Base-by-base conservation (phyloP, 2,329 filamentous ascomycete genomes). In the Trichoderma sp. region DNA sequence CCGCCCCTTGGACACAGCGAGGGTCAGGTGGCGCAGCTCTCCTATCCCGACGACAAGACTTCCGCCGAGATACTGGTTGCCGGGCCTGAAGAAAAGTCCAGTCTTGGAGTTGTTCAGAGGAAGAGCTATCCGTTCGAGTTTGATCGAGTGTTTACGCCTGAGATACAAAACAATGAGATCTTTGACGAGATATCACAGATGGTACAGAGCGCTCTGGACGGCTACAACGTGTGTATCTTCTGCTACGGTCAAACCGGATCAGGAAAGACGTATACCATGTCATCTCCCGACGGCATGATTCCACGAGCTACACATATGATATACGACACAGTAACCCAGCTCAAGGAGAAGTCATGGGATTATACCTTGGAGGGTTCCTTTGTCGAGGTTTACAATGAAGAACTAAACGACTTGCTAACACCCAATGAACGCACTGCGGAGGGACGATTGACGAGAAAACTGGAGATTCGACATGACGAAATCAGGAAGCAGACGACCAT, bases 151-250 rank as follows among this genome's bases (percentile, higher is more conserved):
- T 99, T 99, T 81, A 89, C 92, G 0, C 95, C 95, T 0, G 85
- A 86, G 0, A 91, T 93, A 1, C 90, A 93, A 79, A 99, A 99
- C 82, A 88, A 91, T 21, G 93, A 97, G 78, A 92, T 99, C 1
- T 99, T 99, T 82, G 94, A 94, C 74, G 97, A 99, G 82, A 98
- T 98, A 82, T 97, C 95, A 75, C 97, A 99, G 82, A 90, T 99
- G 41, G 95, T 99, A 1, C 97, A 99, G 84, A 97, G 94, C 79
- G 97, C 97, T 0, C 88, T 99, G 53, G 97, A 99, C 81, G 97
- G 97, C 1, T 99, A 98, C 87, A 99, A 98, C 79, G 97, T 99
- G 69, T 98, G 96, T 84, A 98, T 99, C 77, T 98, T 99, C 85
- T 98, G 95, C 82, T 99, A 99, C 82, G 97, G 97, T 60, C 97